These are phyloP conservation scores for Schizonepeta tenuifolia DNA, from an alignment of 257 asterid genomes.

Conservation along the genomic window DNA sequence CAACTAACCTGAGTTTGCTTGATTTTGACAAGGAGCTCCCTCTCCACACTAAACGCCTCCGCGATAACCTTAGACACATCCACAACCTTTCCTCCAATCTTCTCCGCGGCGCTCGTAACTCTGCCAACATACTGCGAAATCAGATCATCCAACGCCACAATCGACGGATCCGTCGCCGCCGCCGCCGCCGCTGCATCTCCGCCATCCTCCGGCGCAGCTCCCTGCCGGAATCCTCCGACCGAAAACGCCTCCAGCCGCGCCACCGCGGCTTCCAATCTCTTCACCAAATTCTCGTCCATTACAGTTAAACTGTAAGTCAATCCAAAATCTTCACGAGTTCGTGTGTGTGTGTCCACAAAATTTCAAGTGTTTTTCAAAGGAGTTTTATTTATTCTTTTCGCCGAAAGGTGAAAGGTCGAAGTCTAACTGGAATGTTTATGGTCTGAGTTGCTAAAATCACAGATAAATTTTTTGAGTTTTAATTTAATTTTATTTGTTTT, in stretches of 20 bases:
- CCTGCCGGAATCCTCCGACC: conserved; percentile 38
- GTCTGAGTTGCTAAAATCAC: conserved; percentile 32
- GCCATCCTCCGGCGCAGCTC: conserved; percentile 44
- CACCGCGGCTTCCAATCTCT: conserved; percentile 94
- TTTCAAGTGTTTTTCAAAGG: conserved; percentile 20
- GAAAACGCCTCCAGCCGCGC: conserved; percentile 80
- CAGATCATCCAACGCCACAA: conserved; percentile 77
- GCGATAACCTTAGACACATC: conserved; percentile 67
- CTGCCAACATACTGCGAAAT: conserved; percentile 60
- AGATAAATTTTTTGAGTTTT: conserved; percentile 5
- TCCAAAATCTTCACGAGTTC: conserved; percentile 17
- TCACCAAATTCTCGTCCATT: conserved; percentile 75
- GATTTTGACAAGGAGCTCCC: conserved; percentile 74
- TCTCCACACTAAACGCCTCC: conserved; percentile 74
- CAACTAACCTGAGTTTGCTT: conserved; percentile 68
- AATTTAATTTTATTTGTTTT: no score
- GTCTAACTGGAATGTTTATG: conserved; percentile 34
- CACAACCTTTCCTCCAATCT: conserved; percentile 84
- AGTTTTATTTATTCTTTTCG: conserved; percentile 21
- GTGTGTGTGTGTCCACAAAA: not conserved
- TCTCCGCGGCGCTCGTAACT: conserved; percentile 68
- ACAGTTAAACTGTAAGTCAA: conserved; percentile 21
- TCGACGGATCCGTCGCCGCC: conserved; percentile 71
- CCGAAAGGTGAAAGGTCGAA: conserved; percentile 41
- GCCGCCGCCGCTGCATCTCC: conserved; percentile 48